A percentile compares a stretch with the other conserved stretches of the same genome.
Conservation (phyloP, 495 filamentous ascomycete genomes). For the Penicillium longicatenatum region DNA sequence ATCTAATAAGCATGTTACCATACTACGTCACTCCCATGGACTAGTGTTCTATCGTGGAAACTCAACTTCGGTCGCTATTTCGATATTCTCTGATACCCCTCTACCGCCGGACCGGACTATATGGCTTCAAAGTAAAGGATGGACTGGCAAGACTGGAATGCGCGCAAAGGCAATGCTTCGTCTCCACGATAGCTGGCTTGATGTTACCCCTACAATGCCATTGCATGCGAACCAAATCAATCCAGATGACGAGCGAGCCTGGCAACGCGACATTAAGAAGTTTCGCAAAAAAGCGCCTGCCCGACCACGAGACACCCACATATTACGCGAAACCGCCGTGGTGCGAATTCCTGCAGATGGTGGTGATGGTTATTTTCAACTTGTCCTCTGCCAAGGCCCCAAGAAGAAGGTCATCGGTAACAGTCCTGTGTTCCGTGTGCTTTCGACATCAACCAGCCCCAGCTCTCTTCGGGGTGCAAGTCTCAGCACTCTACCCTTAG, state of each 20-base stretch:
- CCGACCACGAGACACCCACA: slow-evolving; percentile 47
- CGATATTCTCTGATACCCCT: slow-evolving; percentile 60
- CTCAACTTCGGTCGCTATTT: slow-evolving; percentile 60
- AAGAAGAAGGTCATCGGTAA: slow-evolving; percentile 59
- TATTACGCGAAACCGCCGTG: slow-evolving; percentile 60
- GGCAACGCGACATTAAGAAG: slow-evolving; percentile 66
- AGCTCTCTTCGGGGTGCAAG: slow-evolving; percentile 65
- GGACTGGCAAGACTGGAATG: slow-evolving; percentile 70
- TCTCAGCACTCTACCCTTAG: slow-evolving; percentile 62
- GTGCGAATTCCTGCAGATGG: slow-evolving; percentile 63
- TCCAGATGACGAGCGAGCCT: slow-evolving; percentile 57
- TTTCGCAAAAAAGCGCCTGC: slow-evolving; percentile 53
- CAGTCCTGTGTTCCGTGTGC: slow-evolving; percentile 65
- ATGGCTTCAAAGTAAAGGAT: slow-evolving; percentile 68
- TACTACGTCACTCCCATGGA: slow-evolving; percentile 64
- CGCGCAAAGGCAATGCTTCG: slow-evolving; percentile 60
- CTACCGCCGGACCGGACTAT: slow-evolving; percentile 59
- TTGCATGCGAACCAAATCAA: slow-evolving; percentile 46
- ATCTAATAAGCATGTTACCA: slow-evolving; percentile 65
- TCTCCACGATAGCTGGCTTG: slow-evolving; percentile 58
- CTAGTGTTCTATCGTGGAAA: slow-evolving; percentile 65
- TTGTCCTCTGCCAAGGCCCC: slow-evolving; percentile 58
- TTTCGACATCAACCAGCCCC: slow-evolving; percentile 59
- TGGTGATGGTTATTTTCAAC: slow-evolving; percentile 66
- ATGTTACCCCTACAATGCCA: slow-evolving; percentile 61